Conservation (phyloP, 2,329 filamentous ascomycete genomes). For the Cordyceps cicadae region DNA sequence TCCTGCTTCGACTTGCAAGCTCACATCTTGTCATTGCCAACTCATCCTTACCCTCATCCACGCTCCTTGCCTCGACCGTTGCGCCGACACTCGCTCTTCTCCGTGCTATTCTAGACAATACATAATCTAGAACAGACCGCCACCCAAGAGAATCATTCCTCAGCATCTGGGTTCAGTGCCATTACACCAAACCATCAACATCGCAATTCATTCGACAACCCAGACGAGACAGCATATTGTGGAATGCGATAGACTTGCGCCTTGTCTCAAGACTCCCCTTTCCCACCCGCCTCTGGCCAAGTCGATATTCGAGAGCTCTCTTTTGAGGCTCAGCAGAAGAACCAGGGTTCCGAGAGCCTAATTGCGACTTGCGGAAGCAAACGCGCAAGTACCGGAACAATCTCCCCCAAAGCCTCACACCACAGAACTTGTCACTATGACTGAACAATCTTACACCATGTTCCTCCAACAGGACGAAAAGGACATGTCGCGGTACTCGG, state of each 20-base stretch:
- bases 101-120: not conserved
- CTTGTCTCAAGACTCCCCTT: not conserved
- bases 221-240: not conserved
- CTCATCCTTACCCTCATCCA: not conserved
- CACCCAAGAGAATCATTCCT: not conserved
- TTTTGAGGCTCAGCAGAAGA: conserved; percentile 1
- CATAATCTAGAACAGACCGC: not conserved
- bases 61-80: not conserved
- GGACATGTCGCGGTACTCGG: conserved; percentile 39
- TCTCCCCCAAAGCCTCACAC: not conserved
- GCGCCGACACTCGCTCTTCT: not conserved
- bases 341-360: not conserved
- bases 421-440: not conserved
- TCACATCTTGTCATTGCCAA: not conserved
- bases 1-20: not conserved
- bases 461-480: conserved; percentile 22
- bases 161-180: not conserved
- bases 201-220: not conserved
- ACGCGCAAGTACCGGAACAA: not conserved
- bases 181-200: not conserved
- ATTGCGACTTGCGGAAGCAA: not conserved
- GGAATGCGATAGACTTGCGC: conserved; percentile 2
- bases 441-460: conserved; percentile 9
- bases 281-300: not conserved
- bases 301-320: not conserved